A percentile compares a stretch with the other conserved stretches of the same genome.
Conservation (phyloP, 441 rosid genomes). For the Cnidoscolus chayamansa region DNA sequence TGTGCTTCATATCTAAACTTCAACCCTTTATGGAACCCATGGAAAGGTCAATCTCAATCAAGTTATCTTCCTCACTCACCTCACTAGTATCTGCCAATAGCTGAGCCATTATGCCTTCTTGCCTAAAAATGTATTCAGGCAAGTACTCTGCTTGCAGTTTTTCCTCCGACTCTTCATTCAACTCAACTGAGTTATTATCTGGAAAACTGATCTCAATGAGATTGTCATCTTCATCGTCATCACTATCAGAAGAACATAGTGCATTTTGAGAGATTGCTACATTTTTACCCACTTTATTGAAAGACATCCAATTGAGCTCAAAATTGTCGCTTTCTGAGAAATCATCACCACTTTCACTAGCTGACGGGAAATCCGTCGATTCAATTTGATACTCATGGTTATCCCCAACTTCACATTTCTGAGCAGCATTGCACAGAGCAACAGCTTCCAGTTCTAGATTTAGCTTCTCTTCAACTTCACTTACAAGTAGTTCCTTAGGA, state of each 20-base stretch:
- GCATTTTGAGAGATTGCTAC: conserved; percentile 29
- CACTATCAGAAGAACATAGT: conserved; percentile 25
- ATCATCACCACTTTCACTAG: conserved; percentile 35
- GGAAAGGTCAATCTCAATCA: conserved; percentile 73
- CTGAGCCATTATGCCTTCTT: conserved; percentile 34
- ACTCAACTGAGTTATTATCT: conserved; percentile 20
- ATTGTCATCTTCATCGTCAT: conserved; percentile 50
- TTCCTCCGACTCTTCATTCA: conserved; percentile 29
- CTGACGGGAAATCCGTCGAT: conserved; percentile 34
- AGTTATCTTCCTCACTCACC: conserved; percentile 56
- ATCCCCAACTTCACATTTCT: conserved; percentile 23
- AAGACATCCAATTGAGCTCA: conserved; percentile 36
- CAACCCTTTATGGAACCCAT: conserved; percentile 59
- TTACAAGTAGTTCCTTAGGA: conserved; percentile 7
- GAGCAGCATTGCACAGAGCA: conserved; percentile 12
- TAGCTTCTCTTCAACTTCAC: conserved; percentile 24
- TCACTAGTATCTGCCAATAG: conserved; percentile 43
- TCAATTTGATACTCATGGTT: conserved; percentile 31
- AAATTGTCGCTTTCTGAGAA: conserved; percentile 26
- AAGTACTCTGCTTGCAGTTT: conserved; percentile 25
- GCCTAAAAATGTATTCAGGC: conserved; percentile 30
- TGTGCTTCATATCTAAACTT: conserved; percentile 11
- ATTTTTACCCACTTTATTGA: conserved; percentile 22
- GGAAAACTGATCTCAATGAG: conserved; percentile 69
- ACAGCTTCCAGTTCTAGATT: conserved; percentile 17